These are phyloP conservation scores for Chondrus crispus DNA, from an alignment of 23 red algal species.

Conservation along the genomic window DNA sequence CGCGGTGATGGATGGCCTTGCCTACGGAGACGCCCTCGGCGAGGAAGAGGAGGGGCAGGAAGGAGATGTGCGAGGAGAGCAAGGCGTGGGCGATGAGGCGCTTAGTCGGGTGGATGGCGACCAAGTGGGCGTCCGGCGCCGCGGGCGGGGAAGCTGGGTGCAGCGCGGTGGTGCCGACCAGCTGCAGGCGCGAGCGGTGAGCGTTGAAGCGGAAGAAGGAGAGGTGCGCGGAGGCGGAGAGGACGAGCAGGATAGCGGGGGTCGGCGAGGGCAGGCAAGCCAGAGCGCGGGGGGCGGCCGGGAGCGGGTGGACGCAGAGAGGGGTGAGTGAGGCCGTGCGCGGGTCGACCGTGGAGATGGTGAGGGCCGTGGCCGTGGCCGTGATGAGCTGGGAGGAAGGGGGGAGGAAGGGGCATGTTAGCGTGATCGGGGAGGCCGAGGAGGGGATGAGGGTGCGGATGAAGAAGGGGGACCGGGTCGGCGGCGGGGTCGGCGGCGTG, in stretches of 20 bases:
- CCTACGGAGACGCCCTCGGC: constrained; percentile 43
- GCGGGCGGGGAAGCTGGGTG: neutral
- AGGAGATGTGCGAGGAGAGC: constrained; percentile 16
- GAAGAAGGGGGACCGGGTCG: constrained; percentile 33
- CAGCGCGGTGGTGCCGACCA: neutral
- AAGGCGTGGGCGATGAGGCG: constrained; percentile 40
- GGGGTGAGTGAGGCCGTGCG: constrained; percentile 14
- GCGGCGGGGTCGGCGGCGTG: too few species aligned
- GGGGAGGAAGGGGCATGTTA: constrained; percentile 18
- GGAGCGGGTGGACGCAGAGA: constrained; percentile 15
- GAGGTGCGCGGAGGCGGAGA: neutral
- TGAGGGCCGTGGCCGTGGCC: constrained; percentile 10
- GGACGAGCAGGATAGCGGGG: constrained; percentile 41
- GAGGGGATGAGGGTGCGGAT: constrained; percentile 18
- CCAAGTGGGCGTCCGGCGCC: neutral
- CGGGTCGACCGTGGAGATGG: constrained; percentile 5
- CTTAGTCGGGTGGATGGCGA: constrained; percentile 49
- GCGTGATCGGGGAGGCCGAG: neutral
- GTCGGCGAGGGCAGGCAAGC: constrained; percentile 35
- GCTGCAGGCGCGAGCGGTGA: neutral
- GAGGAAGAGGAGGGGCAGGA: constrained; percentile 51
- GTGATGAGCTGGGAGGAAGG: constrained; percentile 41
- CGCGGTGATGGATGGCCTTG: constrained; percentile 25
- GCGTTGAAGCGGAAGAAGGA: constrained; percentile 34
- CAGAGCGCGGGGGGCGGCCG: neutral